These are phyloP conservation scores for Trichomonascaceae sp. DNA, from an alignment of 1,139 yeast species.

Conservation along the genomic window DNA sequence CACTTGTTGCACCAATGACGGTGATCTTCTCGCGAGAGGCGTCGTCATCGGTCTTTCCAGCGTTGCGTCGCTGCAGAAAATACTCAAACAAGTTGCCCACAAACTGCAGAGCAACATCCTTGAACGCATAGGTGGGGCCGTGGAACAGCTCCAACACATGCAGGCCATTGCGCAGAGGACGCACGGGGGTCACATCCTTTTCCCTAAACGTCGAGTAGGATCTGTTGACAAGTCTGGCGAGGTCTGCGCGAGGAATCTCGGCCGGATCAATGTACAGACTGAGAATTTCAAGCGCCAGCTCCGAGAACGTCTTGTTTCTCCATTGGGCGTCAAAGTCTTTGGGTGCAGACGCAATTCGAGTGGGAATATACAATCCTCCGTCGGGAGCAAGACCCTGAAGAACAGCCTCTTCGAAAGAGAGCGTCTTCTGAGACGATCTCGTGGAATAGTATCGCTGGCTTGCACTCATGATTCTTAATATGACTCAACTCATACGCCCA, in stretches of 20 bases:
- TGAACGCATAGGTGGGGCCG: constrained; percentile 98
- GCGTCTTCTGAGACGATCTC: constrained; percentile 46
- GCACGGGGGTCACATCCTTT: constrained; percentile 75
- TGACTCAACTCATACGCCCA: background rate
- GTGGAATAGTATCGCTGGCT: constrained; percentile 62
- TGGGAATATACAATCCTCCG: constrained; percentile 90
- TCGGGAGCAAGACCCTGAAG: constrained; percentile 91
- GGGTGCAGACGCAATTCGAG: constrained; percentile 60
- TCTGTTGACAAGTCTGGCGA: constrained; percentile 44
- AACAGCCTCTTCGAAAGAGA: constrained; percentile 82
- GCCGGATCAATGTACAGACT: constrained; percentile 54
- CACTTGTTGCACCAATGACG: constrained; percentile 98
- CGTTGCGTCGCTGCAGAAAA: constrained; percentile 68
- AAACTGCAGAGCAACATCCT: constrained; percentile 95
- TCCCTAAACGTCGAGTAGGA: constrained; percentile 87
- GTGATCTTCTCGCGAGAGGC: constrained; percentile 68
- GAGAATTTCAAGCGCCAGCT: constrained; percentile 77
- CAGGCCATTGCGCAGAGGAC: constrained; percentile 43
- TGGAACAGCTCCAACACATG: constrained; percentile 87
- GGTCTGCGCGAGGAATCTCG: constrained; percentile 64
- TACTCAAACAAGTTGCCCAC: constrained; percentile 94
- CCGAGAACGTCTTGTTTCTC: constrained; percentile 66
- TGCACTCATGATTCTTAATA: background rate
- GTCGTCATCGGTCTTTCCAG: constrained; percentile 38
- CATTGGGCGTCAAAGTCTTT: constrained; percentile 48